These are phyloP conservation scores for Phaffia rhodozyma DNA, from an alignment of 1,284 basidiomycete species.

Conservation along the genomic window DNA sequence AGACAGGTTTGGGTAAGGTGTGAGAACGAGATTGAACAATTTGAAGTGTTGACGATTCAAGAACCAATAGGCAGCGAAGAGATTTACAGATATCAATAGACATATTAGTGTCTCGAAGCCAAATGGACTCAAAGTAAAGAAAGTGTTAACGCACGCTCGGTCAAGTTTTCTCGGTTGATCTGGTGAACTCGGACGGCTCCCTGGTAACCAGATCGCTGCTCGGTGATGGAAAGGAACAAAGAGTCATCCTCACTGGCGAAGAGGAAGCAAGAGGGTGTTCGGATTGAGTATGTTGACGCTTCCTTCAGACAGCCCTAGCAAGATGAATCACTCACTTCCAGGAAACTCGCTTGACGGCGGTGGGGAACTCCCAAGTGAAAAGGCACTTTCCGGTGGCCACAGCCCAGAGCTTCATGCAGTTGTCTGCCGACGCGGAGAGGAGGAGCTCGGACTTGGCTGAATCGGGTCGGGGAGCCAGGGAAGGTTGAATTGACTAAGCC, in stretches of 20 bases:
- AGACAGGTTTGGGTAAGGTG: not conserved
- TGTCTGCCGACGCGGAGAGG: conserved; percentile 77
- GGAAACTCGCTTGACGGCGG: conserved; percentile 88
- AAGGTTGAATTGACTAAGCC: not conserved
- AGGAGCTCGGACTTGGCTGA: conserved; percentile 73
- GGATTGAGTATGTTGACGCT: not conserved
- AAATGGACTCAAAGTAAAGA: not conserved
- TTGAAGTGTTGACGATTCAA: not conserved
- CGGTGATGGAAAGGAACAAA: conserved; percentile 82
- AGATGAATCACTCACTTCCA: conserved; percentile 31
- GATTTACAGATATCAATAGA: not conserved
- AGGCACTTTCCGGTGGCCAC: conserved; percentile 83
- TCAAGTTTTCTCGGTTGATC: conserved; percentile 69
- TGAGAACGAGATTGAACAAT: not conserved
- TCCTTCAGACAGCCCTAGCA: too few relatives aligned
- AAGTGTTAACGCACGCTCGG: conserved; percentile 47
- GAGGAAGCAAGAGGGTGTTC: not conserved
- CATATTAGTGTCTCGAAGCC: not conserved
- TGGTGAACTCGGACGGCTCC: conserved; percentile 59
- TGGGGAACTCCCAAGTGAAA: conserved; percentile 92
- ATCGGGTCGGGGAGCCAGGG: not conserved
- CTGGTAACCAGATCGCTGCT: conserved; percentile 87
- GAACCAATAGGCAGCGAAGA: not conserved
- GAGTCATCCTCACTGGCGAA: conserved; percentile 72
- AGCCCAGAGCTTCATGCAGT: conserved; percentile 82